Conservation (phyloP, 2,329 filamentous ascomycete genomes). For the Xylaria arbuscula region DNA sequence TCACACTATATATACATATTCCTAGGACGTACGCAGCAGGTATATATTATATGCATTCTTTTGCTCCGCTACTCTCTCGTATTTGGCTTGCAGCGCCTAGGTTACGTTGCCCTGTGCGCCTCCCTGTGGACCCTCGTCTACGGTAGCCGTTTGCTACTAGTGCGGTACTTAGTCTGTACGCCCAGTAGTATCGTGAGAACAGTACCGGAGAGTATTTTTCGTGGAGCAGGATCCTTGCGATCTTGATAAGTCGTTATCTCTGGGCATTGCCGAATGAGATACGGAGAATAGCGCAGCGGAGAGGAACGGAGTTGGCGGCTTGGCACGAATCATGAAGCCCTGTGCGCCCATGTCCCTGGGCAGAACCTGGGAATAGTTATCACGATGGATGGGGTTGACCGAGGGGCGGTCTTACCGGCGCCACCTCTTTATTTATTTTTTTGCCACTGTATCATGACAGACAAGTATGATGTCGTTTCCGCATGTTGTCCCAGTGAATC, state of each 20-base stretch:
- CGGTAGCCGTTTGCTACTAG: neutral
- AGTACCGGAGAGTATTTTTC: neutral
- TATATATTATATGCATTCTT: neutral
- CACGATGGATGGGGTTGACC: conserved; percentile 21
- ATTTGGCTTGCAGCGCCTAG: neutral
- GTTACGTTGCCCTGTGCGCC: neutral
- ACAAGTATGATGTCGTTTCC: conserved; percentile 13
- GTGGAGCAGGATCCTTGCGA: conserved; percentile 19
- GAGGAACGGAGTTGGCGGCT: conserved; percentile 28
- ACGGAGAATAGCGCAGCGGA: conserved; percentile 1
- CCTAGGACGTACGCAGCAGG: neutral
- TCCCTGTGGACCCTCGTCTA: neutral
- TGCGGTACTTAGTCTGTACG: neutral
- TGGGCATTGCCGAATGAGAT: conserved; percentile 28
- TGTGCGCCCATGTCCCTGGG: conserved; percentile 19
- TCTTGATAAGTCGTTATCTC: conserved; percentile 31
- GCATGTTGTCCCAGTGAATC: conserved; percentile 5
- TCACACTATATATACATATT: no score
- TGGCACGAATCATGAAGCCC: conserved; percentile 26
- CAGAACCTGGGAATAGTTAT: neutral
- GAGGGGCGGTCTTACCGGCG: conserved; percentile 23
- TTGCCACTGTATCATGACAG: conserved; percentile 8
- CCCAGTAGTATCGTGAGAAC: neutral
- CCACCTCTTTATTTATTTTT: neutral
- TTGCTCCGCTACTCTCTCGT: conserved; percentile 4